A percentile compares a stretch with the other conserved stretches of the same genome.
Conservation (phyloP, 208 protist genomes). For the Leishmania braziliensis region DNA sequence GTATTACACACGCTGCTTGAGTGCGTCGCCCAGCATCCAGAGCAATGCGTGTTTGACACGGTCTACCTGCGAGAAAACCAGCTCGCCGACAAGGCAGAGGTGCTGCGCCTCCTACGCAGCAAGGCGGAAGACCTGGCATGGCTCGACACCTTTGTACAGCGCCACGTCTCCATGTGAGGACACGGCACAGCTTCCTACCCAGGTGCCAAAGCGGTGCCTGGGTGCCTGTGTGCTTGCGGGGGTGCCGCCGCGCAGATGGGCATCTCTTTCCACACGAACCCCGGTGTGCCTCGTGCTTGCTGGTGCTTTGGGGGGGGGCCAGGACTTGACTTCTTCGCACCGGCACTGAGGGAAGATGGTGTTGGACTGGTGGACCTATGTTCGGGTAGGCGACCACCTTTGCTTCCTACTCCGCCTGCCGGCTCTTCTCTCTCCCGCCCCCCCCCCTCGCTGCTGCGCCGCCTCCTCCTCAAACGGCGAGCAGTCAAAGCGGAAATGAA, state of each 20-base stretch:
- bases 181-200: background rate
- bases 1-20: slow-evolving; percentile 23
- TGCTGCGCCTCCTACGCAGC: background rate
- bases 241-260: background rate
- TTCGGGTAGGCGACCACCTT: too few relatives aligned
- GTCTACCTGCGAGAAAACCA: slow-evolving; percentile 30
- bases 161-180: slow-evolving; percentile 19
- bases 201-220: background rate
- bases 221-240: background rate
- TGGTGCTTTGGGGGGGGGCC: background rate
- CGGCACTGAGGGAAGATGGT: background rate
- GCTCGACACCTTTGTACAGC: slow-evolving; percentile 2
- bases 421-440: background rate
- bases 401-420: background rate
- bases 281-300: background rate
- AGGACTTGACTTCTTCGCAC: background rate
- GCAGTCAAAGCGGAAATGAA: background rate
- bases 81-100: slow-evolving; percentile 2
- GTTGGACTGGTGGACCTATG: too few relatives aligned
- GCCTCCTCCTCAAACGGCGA: background rate
- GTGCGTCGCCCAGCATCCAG: background rate
- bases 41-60: slow-evolving; percentile 10
- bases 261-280: background rate
- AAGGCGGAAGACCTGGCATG: background rate
- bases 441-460: too few relatives aligned